Evolutionary conservation across 192 early-diverging fungal genomes (phyloP).

Genomic region (Backusella liffmaniae): DNA sequence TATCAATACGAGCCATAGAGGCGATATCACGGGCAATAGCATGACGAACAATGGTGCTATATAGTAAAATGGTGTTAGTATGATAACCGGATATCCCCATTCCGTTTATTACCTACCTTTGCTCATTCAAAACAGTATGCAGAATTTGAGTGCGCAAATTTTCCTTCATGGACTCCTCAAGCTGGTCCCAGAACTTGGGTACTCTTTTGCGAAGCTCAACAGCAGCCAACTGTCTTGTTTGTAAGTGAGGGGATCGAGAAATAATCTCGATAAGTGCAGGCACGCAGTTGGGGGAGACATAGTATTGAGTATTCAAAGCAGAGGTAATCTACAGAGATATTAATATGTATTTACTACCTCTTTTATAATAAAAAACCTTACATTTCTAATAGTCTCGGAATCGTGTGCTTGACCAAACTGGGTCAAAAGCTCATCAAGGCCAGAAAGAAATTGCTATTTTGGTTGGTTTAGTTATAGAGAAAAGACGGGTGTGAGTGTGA

Average conservation of each 20-base stretch:
- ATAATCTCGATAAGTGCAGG: slow-evolving; percentile 79
- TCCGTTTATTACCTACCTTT: slow-evolving; percentile 43
- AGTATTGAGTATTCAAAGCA: slow-evolving; percentile 73
- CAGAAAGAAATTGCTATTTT: slow-evolving; percentile 31
- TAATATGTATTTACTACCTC: too few relatives aligned
- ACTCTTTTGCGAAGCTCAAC: slow-evolving; percentile 88
- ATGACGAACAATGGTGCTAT: slow-evolving; percentile 69
- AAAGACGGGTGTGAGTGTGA: not conserved
- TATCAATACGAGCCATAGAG: slow-evolving; percentile 77
- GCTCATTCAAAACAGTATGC: slow-evolving; percentile 70
- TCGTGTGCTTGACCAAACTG: slow-evolving; percentile 34
- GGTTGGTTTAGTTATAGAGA: not conserved
- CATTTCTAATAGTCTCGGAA: slow-evolving; percentile 38
- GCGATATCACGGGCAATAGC: slow-evolving; percentile 82
- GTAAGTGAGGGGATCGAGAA: slow-evolving; percentile 55
- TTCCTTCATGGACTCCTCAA: slow-evolving; percentile 53
- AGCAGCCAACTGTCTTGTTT: slow-evolving; percentile 82
- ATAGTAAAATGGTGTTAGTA: not conserved
- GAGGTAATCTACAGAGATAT: slow-evolving; percentile 54
- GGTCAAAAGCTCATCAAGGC: slow-evolving; percentile 34
- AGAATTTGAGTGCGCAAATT: slow-evolving; percentile 67
- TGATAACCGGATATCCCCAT: not conserved
- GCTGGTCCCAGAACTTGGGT: slow-evolving; percentile 71
- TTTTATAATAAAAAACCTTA: slow-evolving; percentile 2
- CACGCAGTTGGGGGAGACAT: slow-evolving; percentile 66